A percentile compares a stretch with the other conserved stretches of the same genome.
These are phyloP conservation scores for Chlorella sp. DNA, from an alignment of 139 green algal species.

Conservation along the genomic window DNA sequence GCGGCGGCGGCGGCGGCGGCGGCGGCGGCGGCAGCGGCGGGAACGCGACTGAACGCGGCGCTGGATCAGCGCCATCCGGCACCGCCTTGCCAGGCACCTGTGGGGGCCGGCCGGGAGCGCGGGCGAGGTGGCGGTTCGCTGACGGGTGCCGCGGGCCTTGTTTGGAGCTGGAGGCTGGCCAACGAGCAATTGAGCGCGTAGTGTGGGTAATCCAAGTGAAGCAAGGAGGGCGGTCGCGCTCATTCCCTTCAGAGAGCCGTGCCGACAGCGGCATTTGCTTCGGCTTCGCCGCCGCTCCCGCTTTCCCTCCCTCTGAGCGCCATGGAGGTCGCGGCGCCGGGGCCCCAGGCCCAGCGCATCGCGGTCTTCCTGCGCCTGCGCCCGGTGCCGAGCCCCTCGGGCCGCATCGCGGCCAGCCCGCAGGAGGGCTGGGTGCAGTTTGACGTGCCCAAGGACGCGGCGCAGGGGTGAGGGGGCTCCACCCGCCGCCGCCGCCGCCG, in stretches of 20 bases:
- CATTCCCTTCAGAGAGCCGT: too few relatives aligned
- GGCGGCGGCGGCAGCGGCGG: neutral
- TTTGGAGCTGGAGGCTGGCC: neutral
- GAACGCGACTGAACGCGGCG: too few relatives aligned
- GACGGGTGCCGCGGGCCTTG: neutral
- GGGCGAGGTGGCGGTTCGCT: neutral
- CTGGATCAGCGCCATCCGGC: neutral
- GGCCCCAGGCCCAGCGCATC: conserved; percentile 39
- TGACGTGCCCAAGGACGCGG: conserved; percentile 39
- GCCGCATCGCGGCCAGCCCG: conserved; percentile 46
- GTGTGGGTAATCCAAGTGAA: neutral
- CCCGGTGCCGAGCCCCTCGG: conserved; percentile 44
- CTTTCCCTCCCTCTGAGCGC: too few relatives aligned
- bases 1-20: neutral
- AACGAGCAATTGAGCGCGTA: neutral
- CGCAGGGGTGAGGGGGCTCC: conserved; percentile 37
- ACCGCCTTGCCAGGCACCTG: neutral
- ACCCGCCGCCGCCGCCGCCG: too few relatives aligned
- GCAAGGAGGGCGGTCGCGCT: neutral
- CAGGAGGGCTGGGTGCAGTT: conserved; percentile 50
- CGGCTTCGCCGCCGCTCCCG: neutral
- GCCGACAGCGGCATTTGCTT: neutral
- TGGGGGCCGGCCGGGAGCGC: neutral
- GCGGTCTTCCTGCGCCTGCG: conserved; percentile 74
- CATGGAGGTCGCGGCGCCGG: neutral